Evolutionary conservation across 2,329 filamentous ascomycete species (phyloP), one percentile per base, ranked within the genome.

Genomic region (Penicillium carneum): DNA sequence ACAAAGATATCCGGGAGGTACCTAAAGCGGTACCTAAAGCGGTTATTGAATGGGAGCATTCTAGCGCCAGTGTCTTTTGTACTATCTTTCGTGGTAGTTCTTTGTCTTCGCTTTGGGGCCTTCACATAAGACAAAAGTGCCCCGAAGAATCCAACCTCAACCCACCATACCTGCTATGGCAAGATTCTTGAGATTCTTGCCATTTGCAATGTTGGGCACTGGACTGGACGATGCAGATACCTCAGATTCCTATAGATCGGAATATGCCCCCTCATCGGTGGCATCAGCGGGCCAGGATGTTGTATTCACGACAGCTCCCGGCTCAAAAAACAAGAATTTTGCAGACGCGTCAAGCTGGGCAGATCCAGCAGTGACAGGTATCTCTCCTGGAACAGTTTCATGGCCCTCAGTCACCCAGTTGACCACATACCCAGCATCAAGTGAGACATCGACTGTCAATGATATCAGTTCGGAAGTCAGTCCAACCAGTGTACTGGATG

Each of bases 121-220:
- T 36, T 46, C 49, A 12, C 56, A 59, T 59, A 59, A 59, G 39
- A 46, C 49, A n/a, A 36, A 52, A 29, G 48, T 46, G 33, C n/a
- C 33, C 56, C 33, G 7, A 23, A 23, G 4, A 33, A 53, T n/a
- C 20, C 34, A 46, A 23, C 14, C 26, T 52, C 38, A 50, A 43
- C 29, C 29, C 41, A 45, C 39, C 23, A 29, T 52, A 14, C 12
- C 23, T 29, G 33, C 34, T 6, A 58, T 54, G 31, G 36, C 7
- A 26, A 38, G 14, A 26, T 20, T 36, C 12, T 18, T 38, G 11
- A 18, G 12, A 20, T 39, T 38, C 7, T n/a, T 39, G 11, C 56
- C 56, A 38, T 11, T 39, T 16, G 33, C 34, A 20, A 23, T 38
- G 34, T 16, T 43, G 41, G 18, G 43, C n/a, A 9, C 20, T 38